Evolutionary conservation across 148 eudicot species (phyloP).

Genomic region (Camellia japonica): DNA sequence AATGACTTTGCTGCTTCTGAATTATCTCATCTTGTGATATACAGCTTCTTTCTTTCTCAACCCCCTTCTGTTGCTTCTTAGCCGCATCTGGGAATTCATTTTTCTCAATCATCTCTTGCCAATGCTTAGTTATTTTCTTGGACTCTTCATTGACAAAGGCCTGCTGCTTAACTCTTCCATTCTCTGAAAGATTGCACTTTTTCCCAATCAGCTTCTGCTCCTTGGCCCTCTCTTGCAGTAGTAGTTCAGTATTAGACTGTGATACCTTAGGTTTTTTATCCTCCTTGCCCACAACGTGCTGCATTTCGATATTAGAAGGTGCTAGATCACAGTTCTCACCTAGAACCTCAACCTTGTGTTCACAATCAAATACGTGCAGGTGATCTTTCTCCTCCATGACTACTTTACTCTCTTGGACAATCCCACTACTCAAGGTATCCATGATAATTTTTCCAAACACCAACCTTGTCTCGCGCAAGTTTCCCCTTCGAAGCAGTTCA

Average conservation of each 20-base stretch:
- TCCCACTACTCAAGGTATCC: constrained; percentile 45
- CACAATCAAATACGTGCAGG: constrained; percentile 6
- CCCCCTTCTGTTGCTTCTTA: constrained; percentile 17
- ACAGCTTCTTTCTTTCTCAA: constrained; percentile 3
- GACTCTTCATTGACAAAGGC: neutral
- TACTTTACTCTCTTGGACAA: constrained; percentile 13
- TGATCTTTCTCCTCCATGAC: constrained; percentile 23
- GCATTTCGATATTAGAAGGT: neutral
- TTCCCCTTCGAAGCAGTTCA: constrained; percentile 51
- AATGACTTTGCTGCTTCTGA: constrained; percentile 16
- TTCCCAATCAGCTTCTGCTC: constrained; percentile 8
- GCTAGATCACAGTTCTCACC: neutral
- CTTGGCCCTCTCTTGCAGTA: constrained; percentile 14
- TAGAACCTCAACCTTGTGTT: neutral
- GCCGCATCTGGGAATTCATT: constrained; percentile 18
- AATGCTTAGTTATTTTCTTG: constrained; percentile 15
- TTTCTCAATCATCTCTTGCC: constrained; percentile 17
- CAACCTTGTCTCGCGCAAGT: constrained; percentile 47
- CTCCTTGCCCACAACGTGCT: neutral
- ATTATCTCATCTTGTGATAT: constrained; percentile 7
- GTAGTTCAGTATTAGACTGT: constrained; percentile 11
- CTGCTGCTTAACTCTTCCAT: constrained; percentile 19
- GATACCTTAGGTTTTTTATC: constrained; percentile 12
- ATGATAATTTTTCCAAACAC: constrained; percentile 62
- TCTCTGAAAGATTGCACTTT: constrained; percentile 1